Conservation (phyloP, 164 flowering plant genomes). For the Umbilicus rupestris region DNA sequence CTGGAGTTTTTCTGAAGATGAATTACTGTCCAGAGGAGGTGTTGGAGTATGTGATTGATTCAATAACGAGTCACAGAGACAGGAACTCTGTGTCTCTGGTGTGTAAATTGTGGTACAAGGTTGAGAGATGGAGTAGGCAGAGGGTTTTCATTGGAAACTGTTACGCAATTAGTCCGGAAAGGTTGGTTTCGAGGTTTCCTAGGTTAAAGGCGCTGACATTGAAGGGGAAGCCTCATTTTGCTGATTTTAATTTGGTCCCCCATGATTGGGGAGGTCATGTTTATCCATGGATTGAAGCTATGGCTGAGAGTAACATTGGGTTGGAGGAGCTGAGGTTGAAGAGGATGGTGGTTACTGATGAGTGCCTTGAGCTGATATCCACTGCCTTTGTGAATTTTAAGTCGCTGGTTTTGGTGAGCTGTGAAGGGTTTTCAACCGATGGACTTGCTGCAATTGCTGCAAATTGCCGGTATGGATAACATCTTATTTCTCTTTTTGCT, state of each 20-base stretch:
- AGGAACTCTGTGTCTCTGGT: slow-evolving; percentile 73
- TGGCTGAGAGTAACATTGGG: slow-evolving; percentile 24
- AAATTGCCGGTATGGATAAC: slow-evolving; percentile 28
- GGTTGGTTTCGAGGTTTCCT: slow-evolving; percentile 42
- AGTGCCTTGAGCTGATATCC: slow-evolving; percentile 42
- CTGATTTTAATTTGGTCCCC: slow-evolving; percentile 51
- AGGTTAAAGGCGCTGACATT: slow-evolving; percentile 32
- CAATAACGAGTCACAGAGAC: slow-evolving; percentile 46
- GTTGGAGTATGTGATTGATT: slow-evolving; percentile 63
- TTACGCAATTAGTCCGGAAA: slow-evolving; percentile 39
- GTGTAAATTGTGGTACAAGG: slow-evolving; percentile 67
- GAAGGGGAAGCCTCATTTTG: slow-evolving; percentile 59
- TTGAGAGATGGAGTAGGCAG: slow-evolving; percentile 21
- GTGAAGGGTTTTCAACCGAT: slow-evolving; percentile 53
- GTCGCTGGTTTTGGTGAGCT: slow-evolving; percentile 44
- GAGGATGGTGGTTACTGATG: slow-evolving; percentile 58
- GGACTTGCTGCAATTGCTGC: slow-evolving; percentile 56
- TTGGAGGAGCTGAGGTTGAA: slow-evolving; percentile 53
- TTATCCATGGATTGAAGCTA: slow-evolving; percentile 45
- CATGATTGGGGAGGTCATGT: slow-evolving; percentile 49
- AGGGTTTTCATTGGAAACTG: slow-evolving; percentile 28
- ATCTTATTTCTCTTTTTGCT: neutral
- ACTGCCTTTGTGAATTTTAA: slow-evolving; percentile 40
- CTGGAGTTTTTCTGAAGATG: slow-evolving; percentile 23
- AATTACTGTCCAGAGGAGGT: slow-evolving; percentile 82